These are phyloP conservation scores for Crithidia fasciculata DNA, from an alignment of 208 protist species.

Conservation along the genomic window DNA sequence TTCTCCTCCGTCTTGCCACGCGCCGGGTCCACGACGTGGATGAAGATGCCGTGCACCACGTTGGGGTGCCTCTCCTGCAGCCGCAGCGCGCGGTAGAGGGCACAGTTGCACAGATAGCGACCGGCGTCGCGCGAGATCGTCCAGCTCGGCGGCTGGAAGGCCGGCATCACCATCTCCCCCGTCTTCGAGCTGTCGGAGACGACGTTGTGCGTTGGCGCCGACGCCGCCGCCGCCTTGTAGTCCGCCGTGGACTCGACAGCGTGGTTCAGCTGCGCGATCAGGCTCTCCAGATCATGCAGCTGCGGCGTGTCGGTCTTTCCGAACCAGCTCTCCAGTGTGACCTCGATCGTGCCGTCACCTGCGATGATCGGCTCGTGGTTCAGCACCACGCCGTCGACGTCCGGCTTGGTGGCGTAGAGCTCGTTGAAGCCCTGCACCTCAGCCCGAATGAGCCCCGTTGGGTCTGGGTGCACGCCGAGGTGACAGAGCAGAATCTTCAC, in stretches of 20 bases:
- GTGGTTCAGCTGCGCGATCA: conserved; percentile 28
- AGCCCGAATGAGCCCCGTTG: conserved; percentile 46
- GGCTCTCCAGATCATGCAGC: conserved; percentile 33
- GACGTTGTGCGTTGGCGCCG: background rate
- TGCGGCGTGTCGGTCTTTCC: conserved; percentile 29
- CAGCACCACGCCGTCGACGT: conserved; percentile 46
- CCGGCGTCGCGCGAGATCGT: conserved; percentile 64
- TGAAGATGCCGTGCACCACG: conserved; percentile 48
- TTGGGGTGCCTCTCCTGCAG: conserved; percentile 50
- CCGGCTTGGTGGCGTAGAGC: conserved; percentile 47
- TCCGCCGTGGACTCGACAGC: conserved; percentile 1
- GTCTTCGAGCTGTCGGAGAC: conserved; percentile 4
- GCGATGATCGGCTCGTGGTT: conserved; percentile 55
- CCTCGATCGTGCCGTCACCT: conserved; percentile 31
- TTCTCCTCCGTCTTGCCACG: conserved; percentile 20
- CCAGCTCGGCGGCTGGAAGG: conserved; percentile 44
- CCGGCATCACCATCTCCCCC: conserved; percentile 39
- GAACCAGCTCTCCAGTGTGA: conserved; percentile 52
- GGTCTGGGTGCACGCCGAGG: conserved; percentile 62
- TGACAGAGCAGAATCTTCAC: conserved; percentile 58
- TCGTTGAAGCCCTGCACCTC: conserved; percentile 78
- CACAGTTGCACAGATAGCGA: conserved; percentile 78
- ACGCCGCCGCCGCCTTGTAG: background rate
- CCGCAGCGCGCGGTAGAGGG: conserved; percentile 56
- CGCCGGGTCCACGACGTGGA: conserved; percentile 56